A percentile compares a stretch with the other conserved stretches of the same genome.
Evolutionary conservation across 1,284 basidiomycete species (phyloP).

Genomic region (Pseudozyma sp.): DNA sequence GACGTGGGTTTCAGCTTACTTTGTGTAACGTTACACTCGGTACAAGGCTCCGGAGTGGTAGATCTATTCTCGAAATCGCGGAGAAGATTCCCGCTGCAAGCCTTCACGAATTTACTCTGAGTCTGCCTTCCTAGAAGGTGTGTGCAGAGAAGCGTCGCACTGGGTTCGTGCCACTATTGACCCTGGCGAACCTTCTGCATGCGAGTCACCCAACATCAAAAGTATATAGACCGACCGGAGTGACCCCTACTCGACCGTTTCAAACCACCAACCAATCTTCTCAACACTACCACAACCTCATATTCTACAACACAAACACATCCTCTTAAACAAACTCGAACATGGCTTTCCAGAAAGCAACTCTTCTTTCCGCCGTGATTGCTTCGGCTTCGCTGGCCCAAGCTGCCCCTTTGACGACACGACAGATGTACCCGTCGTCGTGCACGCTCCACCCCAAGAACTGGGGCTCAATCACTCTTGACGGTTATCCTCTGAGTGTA

Average conservation of each 20-base stretch:
- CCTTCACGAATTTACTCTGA: no score
- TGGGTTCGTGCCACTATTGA: no score
- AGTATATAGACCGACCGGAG: not conserved
- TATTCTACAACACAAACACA: not conserved
- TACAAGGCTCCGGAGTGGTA: no score
- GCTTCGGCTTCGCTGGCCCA: not conserved
- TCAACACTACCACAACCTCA: not conserved
- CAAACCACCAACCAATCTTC: not conserved
- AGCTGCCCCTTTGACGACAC: not conserved
- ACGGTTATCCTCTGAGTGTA: constrained; percentile 13
- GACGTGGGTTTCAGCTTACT: no score
- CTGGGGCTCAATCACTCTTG: constrained; percentile 10
- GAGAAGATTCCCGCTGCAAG: no score
- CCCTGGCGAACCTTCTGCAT: no score
- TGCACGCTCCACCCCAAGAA: constrained; percentile 2
- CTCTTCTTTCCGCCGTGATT: not conserved
- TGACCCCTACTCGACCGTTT: not conserved
- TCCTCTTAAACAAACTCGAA: not conserved
- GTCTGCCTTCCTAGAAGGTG: no score
- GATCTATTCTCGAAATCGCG: no score
- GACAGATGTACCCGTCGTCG: not conserved
- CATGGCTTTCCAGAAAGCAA: constrained; percentile 6
- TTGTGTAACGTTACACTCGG: no score
- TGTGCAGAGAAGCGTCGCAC: no score
- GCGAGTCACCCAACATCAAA: not conserved